Evolutionary conservation across 1,284 basidiomycete genomes (phyloP), one percentile per base, ranked within the genome.

Genomic region (Rhodotorula sp.): DNA sequence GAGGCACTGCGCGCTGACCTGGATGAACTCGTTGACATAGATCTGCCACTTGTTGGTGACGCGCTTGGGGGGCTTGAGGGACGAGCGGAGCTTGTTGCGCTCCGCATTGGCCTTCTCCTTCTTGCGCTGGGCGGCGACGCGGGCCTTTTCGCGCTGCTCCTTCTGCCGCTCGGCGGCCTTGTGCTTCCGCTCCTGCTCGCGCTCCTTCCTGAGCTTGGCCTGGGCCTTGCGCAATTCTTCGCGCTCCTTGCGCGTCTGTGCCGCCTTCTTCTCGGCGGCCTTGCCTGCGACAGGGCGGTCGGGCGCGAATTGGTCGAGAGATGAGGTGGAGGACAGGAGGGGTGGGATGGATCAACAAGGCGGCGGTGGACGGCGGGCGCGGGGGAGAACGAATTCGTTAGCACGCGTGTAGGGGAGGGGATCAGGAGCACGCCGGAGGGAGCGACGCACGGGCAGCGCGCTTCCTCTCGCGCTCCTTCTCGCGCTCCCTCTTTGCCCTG

Each of bases 21-120:
- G 26, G 53, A 70, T 52, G 58, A 50, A 74, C 26, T 68, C 65
- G 56, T 24, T 3, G 22, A 72, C 30, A 65, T 66, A 74, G 59
- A 74, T 60, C 24, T 34, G 26, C 72, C 72, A 74, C 18, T 64
- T 15, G 63, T 65, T 74, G 20, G 47, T 44, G 18, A 68, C 65
- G 6, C 51, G 54, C 58, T 72, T 74, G 26, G 72, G 72, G 26
- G 67, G 70, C 51, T 57, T 65, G 20, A 73, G 56, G 28, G 10
- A 8, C 9, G 68, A 66, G 7, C 55, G 47, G 34, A 44, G 40
- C 40, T 44, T 44, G 40, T 44, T 44, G 7, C 11, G 40, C 40
- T 11, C 40, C 15, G 10, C 13, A 40, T 52, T 50, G 56, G n/a
- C 34, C n/a, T 60, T 52, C 52, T 55, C 52, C 54, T 56, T 61